phyloP scores from a whole-genome alignment of 2,329 filamentous ascomycete species.

The Fusarium sp. region DNA sequence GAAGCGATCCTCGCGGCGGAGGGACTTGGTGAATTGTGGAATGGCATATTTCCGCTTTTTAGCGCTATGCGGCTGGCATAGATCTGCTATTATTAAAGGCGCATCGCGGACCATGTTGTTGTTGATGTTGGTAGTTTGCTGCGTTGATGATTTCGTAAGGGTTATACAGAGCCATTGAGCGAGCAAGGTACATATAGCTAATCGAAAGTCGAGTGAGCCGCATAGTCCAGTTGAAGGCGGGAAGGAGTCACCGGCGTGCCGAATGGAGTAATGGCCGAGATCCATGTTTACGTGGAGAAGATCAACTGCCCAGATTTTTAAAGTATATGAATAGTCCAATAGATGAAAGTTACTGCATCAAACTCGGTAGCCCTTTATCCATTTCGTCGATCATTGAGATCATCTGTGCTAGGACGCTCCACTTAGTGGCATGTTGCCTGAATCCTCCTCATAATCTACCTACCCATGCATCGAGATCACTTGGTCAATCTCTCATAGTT shows the following conservation, averaged over 20 bases:
- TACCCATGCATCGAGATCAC: background rate
- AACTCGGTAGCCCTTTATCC: background rate
- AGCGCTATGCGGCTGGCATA: conserved; percentile 37
- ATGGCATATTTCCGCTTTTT: conserved; percentile 32
- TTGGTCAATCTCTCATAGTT: background rate
- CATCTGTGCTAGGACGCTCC: conserved; percentile 2
- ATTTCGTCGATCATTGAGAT: background rate
- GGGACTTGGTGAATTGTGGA: conserved; percentile 31
- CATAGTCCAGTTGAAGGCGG: background rate
- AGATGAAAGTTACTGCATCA: background rate
- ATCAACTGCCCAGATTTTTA: background rate
- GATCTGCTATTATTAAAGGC: conserved; percentile 8
- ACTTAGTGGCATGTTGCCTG: background rate
- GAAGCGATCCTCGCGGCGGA: conserved; percentile 40
- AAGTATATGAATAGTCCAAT: conserved; percentile 1
- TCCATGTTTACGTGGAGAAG: background rate
- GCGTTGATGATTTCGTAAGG: background rate
- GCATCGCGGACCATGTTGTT: conserved; percentile 1
- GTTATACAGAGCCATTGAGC: background rate
- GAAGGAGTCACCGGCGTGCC: conserved; percentile 13
- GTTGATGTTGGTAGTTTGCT: background rate
- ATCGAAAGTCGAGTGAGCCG: background rate
- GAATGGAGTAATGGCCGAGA: conserved; percentile 12
- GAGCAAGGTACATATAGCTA: background rate
- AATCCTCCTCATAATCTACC: background rate